Base-by-base conservation (phyloP, 2,329 filamentous ascomycete genomes). In the Ascomycota sp. region DNA sequence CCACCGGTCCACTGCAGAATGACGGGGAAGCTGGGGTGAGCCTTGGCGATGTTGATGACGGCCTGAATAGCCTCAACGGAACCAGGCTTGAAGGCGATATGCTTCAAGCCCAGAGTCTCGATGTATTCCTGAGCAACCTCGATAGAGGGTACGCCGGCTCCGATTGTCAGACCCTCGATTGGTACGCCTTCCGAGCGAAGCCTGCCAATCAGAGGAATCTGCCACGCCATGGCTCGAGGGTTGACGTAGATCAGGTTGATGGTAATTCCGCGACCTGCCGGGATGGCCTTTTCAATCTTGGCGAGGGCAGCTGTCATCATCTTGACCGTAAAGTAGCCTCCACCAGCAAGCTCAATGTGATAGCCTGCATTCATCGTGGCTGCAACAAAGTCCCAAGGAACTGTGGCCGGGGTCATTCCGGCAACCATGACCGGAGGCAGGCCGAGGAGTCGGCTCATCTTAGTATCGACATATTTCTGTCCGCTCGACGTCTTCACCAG, bases 291-390 rank as follows among this genome's bases (percentile, higher is more conserved):
- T 52, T 92, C 82, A 39, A 93, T 86, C 59, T 89, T 86, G 40
- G 59, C 64, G 36, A 93, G 65, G 10, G 84, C 83, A 30, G 75
- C 71, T 0, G 78, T 84, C 77, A 93, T 83, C 37, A 62, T 72
- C 53, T 75, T 77, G 33, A 76, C 74, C 42, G 76, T 76, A 58
- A 81, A 92, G 58, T 92, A 92, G 40, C 83, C 83, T 52, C 83
- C 83, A 50, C 82, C 83, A 38, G 74, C 83, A 43, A 92, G 64
- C 60, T 92, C 83, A 43, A 91, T 81, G 42, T 91, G 80, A 54
- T 92, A 92, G n/a, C 83, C 83, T 35, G 83, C 81, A 44, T 86
- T 86, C 79, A 92, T 92, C 11, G 81, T 86, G 2, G 82, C 80
- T 6, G 82, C 76, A 30, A 92, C 79, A 43, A 92, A 92, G 54